Evolutionary conservation across 176 grass and related monocot genomes (phyloP), one percentile per base, ranked within the genome.

Genomic region (Oryza glumipatula): DNA sequence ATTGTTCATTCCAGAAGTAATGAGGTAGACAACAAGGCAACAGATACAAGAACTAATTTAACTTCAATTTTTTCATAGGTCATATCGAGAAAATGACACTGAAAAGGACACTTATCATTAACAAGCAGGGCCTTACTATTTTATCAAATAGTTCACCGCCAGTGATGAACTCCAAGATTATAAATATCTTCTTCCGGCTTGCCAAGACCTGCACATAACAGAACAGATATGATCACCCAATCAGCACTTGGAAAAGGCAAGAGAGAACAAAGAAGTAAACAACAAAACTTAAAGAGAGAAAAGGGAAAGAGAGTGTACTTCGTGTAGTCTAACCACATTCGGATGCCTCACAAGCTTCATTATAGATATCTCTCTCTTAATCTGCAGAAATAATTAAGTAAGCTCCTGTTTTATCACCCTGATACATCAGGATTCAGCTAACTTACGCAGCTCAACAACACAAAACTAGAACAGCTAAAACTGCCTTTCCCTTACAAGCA

Each of bases 341-440:
- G 96, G 93, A 92, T 98, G 96, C 87, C 96, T 94, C 32, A 98
- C 96, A 80, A 95, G 91, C 89, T 98, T 98, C 96, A 98, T 98
- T 92, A 98, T 98, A 14, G 93, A 98, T 87, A 98, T 98, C 74
- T 98, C 96, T 83, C 96, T 84, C 84, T 98, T 95, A 82, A 98
- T 98, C 96, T 98, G 87, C 82, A 88, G 84, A 61, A 82, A 66
- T 6, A 86, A 76, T 69, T 16, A 6, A 66, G 45, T 74, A 67
- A 21, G 74, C 32, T 8, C 7, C 76, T 56, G 21, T 66, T 49
- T 49, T 61, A 38, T 47, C 70, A 58, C 19, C 44, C 19, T 54
- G 65, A 22, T 39, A 41, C 24, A 85, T 43, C 21, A 73, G 80
- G 13, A 16, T 45, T 82, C 56, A 78, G 47, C 47, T 45, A 81